phyloP scores from a whole-genome alignment of 352 stramenopile species.

The Phytopythium boreale region DNA sequence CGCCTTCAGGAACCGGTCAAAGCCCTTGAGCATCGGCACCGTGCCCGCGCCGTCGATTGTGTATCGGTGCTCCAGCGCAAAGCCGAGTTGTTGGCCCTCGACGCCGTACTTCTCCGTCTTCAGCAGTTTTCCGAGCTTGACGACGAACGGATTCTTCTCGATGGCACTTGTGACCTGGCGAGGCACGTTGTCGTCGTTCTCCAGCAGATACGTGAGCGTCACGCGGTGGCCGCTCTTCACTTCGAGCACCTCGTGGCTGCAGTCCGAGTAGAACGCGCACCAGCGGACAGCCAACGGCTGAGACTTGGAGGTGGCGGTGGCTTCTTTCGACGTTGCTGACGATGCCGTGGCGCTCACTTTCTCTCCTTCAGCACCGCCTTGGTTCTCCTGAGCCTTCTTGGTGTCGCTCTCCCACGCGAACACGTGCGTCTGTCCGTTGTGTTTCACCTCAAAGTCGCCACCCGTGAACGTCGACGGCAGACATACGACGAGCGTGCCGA shows the following conservation, averaged over 20 bases:
- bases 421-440: background rate
- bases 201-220: constrained; percentile 1
- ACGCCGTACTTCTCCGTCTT: background rate
- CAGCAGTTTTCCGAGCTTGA: background rate
- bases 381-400: background rate
- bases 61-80: constrained; percentile 1
- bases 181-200: background rate
- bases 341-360: background rate
- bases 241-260: background rate
- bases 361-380: background rate
- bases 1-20: background rate
- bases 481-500: constrained; percentile 1
- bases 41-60: background rate
- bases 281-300: background rate
- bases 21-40: constrained; percentile 1
- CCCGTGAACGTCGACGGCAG: constrained; percentile 1
- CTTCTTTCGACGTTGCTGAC: background rate
- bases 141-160: background rate
- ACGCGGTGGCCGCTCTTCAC: background rate
- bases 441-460: constrained; percentile 1
- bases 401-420: background rate
- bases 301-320: background rate
- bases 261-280: constrained; percentile 6
- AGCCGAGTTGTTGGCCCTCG: background rate
- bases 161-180: background rate